Base-by-base conservation (phyloP, 352 stramenopile genomes). In the Phytophthora pisi region DNA sequence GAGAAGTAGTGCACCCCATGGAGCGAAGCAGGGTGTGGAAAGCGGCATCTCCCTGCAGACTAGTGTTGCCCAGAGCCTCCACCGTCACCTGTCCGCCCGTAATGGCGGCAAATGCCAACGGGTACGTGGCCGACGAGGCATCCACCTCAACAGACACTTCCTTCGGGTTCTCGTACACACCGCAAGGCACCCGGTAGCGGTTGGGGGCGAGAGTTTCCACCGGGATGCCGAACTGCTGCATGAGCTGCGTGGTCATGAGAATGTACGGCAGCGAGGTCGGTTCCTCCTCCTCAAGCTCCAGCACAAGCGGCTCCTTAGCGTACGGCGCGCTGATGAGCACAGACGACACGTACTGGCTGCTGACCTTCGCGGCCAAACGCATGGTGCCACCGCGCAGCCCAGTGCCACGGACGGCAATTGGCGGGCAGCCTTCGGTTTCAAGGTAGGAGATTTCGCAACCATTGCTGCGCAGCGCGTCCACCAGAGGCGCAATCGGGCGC, bases 251-350 rank as follows among this genome's bases (percentile, higher is more conserved):
- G 65, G 81, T 99, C 67, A 92, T 97, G 42, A 90, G 81, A 26
- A 98, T 88, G 79, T 99, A 99, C 16, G 98, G 98, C 45, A 97
- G 85, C 42, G 94, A 99, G 50, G 98, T 99, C 18, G 98, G 87
- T 57, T 99, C 89, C 70, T 99, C 96, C 64, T 98, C 97, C 45
- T 88, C 88, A 58, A 99, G 96, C 54, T 95, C 80, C 43, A 99
- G 71, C 60, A 91, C 81, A 24, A 97, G 73, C 18, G 84, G 81
- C 52, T 86, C 70, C 43, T 75, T 77, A 5, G 90, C 89, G 61
- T 97, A 94, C 51, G 97, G 97, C 18, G 96, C 82, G 18, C 92
- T 97, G 83, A 99, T 98, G 26, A 99, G 91, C 23, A 99, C 81
- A 9, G 94, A 98, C 36, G 95, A 98, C 9, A 99, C 91, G 79